phyloP scores from a whole-genome alignment of 2,329 filamentous ascomycete species.

The Phoma herbarum region DNA sequence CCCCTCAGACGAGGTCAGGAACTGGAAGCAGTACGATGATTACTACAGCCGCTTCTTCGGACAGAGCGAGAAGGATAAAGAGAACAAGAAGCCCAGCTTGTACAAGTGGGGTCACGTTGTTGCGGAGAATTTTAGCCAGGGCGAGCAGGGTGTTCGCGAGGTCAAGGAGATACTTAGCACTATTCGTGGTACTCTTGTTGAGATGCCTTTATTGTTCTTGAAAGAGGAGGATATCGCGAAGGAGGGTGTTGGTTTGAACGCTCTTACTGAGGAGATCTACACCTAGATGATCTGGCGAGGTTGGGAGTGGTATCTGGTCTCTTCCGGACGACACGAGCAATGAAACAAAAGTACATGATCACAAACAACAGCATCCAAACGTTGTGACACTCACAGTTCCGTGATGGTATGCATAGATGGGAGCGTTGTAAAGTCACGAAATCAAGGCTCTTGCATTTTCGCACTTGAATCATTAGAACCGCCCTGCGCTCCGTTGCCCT shows the following conservation, averaged over 20 bases:
- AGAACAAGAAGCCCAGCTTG: constrained; percentile 60
- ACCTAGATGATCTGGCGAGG: constrained; percentile 42
- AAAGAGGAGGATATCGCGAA: constrained; percentile 87
- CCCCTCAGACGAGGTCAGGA: constrained; percentile 72
- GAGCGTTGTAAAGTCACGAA: background rate
- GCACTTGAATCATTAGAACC: background rate
- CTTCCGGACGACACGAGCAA: background rate
- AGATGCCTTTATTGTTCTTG: constrained; percentile 92
- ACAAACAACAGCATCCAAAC: background rate
- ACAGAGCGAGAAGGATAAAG: constrained; percentile 53
- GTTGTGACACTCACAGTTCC: background rate
- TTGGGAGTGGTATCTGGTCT: background rate
- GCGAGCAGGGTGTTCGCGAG: constrained; percentile 55
- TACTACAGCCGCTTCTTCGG: constrained; percentile 75
- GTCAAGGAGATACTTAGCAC: constrained; percentile 74
- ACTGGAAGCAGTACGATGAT: constrained; percentile 76
- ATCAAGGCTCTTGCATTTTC: background rate
- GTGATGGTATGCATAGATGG: background rate
- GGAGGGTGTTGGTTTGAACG: constrained; percentile 71
- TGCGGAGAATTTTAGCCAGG: constrained; percentile 56
- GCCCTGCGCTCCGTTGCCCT: background rate
- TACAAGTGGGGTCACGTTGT: constrained; percentile 91
- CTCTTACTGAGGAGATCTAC: constrained; percentile 59
- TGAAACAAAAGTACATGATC: background rate
- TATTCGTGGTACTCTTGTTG: constrained; percentile 71